A percentile compares a stretch with the other conserved stretches of the same genome.
These are phyloP conservation scores for Sarocladium kiliense DNA, from an alignment of 2,329 filamentous ascomycete species.

Conservation along the genomic window DNA sequence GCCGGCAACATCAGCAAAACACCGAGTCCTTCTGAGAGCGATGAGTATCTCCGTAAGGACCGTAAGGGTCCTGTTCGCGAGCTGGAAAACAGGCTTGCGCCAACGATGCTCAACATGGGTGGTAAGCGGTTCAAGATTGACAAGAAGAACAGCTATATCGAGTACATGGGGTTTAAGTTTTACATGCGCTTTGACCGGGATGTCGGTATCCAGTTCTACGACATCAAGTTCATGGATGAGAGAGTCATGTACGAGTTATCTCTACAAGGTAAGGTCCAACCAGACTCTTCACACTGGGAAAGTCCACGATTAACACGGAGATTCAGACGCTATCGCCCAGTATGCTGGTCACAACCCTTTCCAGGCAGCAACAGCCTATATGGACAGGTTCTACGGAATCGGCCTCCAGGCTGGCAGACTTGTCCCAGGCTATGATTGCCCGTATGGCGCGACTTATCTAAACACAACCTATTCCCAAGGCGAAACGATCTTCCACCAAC, in stretches of 20 bases:
- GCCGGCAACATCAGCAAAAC: constrained; percentile 11
- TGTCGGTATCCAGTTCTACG: constrained; percentile 41
- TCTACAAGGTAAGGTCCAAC: constrained; percentile 28
- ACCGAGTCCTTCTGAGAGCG: constrained; percentile 11
- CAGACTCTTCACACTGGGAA: not conserved
- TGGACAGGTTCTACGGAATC: constrained; percentile 42
- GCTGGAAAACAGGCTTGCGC: constrained; percentile 15
- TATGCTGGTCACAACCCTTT: constrained; percentile 41
- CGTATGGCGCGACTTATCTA: constrained; percentile 40
- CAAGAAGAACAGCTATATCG: constrained; percentile 15
- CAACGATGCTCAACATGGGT: constrained; percentile 12
- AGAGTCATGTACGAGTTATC: constrained; percentile 50
- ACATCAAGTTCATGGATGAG: constrained; percentile 50
- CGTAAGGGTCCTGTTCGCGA: constrained; percentile 13
- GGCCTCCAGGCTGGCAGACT: constrained; percentile 38
- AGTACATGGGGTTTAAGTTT: constrained; percentile 16
- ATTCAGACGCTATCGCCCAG: constrained; percentile 42
- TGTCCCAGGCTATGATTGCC: constrained; percentile 44
- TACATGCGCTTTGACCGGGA: constrained; percentile 42
- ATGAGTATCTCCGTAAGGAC: constrained; percentile 15
- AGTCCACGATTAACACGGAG: not conserved
- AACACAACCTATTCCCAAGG: constrained; percentile 36
- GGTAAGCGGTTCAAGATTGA: constrained; percentile 16
- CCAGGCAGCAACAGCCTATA: constrained; percentile 35
- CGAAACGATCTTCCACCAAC: constrained; percentile 36